Evolutionary conservation across 1,284 basidiomycete species (phyloP).

Genomic region (Cystobasidiaceae sp.): DNA sequence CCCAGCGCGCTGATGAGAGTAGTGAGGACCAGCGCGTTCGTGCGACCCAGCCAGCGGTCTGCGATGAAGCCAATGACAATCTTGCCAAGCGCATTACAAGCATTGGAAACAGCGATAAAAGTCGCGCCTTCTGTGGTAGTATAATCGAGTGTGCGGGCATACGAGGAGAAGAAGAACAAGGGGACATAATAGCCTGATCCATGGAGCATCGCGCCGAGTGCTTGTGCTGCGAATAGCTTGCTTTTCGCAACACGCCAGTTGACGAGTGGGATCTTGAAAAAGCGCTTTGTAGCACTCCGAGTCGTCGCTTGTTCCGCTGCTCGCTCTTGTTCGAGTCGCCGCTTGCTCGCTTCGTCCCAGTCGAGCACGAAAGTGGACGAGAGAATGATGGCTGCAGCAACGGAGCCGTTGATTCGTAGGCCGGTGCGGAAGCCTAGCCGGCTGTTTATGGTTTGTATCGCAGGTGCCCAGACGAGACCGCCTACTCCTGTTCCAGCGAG

Average conservation of each 20-base stretch:
- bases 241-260: slow-evolving; percentile 39
- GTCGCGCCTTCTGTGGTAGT: slow-evolving; percentile 36
- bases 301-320: background rate
- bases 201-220: slow-evolving; percentile 36
- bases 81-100: slow-evolving; percentile 43
- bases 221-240: slow-evolving; percentile 37
- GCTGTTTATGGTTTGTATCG: slow-evolving; percentile 37
- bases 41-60: slow-evolving; percentile 42
- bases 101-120: slow-evolving; percentile 43
- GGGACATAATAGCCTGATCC: slow-evolving; percentile 43
- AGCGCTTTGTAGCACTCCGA: too few species aligned
- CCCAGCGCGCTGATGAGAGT: slow-evolving; percentile 41
- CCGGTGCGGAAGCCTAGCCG: slow-evolving; percentile 38
- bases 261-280: slow-evolving; percentile 36
- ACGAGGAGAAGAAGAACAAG: slow-evolving; percentile 43
- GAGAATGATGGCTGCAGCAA: slow-evolving; percentile 32
- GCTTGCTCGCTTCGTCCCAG: slow-evolving; percentile 40
- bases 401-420: slow-evolving; percentile 37
- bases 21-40: slow-evolving; percentile 46
- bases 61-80: slow-evolving; percentile 45
- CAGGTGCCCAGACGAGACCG: slow-evolving; percentile 41
- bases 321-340: slow-evolving; percentile 32
- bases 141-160: slow-evolving; percentile 40
- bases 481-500: slow-evolving; percentile 43
- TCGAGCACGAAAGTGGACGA: slow-evolving; percentile 33